Conservation (phyloP, 352 stramenopile species). For the Pythium dissotocum region DNA sequence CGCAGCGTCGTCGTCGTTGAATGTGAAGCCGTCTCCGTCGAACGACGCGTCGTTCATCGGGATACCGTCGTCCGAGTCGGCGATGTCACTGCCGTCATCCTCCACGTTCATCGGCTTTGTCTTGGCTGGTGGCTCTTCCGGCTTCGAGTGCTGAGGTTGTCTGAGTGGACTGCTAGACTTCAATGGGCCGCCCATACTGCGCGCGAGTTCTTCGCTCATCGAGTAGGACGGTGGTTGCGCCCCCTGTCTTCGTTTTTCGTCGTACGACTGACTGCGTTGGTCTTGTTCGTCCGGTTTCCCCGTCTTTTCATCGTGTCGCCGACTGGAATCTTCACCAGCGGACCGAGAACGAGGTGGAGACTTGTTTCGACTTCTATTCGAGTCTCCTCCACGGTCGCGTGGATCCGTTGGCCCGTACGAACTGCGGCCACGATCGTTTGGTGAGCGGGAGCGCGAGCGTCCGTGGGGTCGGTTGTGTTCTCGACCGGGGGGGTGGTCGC, state of each 20-base stretch:
- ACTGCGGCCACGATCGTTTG: background rate
- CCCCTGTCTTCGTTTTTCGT: background rate
- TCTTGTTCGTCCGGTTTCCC: background rate
- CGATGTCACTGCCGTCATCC: slow-evolving; percentile 42
- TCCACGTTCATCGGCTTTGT: slow-evolving; percentile 20
- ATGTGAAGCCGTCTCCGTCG: background rate
- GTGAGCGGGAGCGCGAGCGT: slow-evolving; percentile 1
- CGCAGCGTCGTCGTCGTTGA: slow-evolving; percentile 20
- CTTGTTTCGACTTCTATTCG: background rate
- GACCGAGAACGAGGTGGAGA: background rate
- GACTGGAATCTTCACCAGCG: background rate
- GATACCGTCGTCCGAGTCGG: slow-evolving; percentile 50
- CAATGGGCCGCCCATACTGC: background rate
- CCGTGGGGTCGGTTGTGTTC: background rate
- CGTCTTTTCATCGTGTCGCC: background rate
- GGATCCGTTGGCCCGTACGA: background rate
- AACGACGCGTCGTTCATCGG: slow-evolving; percentile 11
- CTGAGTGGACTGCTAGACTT: background rate
- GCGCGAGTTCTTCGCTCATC: background rate
- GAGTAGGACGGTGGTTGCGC: slow-evolving; percentile 19
- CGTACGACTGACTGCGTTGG: background rate
- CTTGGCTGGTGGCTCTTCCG: background rate
- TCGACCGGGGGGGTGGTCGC: background rate
- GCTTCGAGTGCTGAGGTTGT: background rate
- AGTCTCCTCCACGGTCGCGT: background rate